Evolutionary conservation across 75 land plant species (phyloP), one percentile per base, ranked within the genome.

Genomic region (Selaginella tamariscina): DNA sequence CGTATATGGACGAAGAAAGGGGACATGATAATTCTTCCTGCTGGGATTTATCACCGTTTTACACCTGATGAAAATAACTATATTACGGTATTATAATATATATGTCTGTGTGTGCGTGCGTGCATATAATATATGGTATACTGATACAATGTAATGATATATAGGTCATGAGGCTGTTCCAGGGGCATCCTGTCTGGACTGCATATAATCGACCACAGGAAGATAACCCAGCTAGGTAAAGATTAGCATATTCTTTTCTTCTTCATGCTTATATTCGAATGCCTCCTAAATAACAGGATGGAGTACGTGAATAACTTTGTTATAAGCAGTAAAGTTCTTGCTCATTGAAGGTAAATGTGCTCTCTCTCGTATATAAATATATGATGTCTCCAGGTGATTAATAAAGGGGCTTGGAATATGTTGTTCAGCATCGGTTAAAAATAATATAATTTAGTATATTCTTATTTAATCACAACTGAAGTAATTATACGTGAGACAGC

Each of bases 131-230:
- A 33, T n/a, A 39, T 13, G 27, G 1, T 39, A 1, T 39, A 1
- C n/a, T 33, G 30, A 24, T n/a, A 31, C 27, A 29, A 27, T 56
- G 56, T 18, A 56, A 8, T 60, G 24, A 2, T 60, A 0, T 32
- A 69, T 77, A 94, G 98, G 91, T 86, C 13, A 80, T 95, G 86
- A 73, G 99, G 39, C 85, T 95, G 1, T 95, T 95, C 72, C 89
- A 87, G 26, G 99, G 99, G 5, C 91, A 87, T 28, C 99, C 99
- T 27, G 74, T 95, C 11, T 95, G 99, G 99, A 95, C 97, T 65
- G 88, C 99, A 1, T 82, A 65, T 72, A 90, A 95, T 31, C 88
- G 99, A 23, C 99, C 99, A 15, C 91, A 90, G 65, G 99, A 95
- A 64, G 77, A 90, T 44, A 85, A 87, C 22, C 89, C 87, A 20